These are phyloP conservation scores for Pyricularia pennisetigena DNA, from an alignment of 2,329 filamentous ascomycete genomes.

Conservation along the genomic window DNA sequence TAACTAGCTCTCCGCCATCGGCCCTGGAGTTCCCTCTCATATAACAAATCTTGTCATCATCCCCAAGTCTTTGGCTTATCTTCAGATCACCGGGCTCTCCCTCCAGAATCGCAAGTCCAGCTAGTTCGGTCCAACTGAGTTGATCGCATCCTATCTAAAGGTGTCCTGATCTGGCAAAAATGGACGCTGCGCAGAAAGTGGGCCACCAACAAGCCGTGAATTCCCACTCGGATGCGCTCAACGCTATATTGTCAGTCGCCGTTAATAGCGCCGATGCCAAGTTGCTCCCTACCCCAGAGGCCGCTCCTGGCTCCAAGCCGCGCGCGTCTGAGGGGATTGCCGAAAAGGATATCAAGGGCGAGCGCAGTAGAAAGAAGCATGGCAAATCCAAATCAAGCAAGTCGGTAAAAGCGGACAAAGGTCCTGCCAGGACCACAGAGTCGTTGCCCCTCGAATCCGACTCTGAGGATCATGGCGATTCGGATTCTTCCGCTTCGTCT, in stretches of 20 bases:
- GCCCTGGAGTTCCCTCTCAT: not conserved
- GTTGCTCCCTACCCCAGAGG: conserved; percentile 10
- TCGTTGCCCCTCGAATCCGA: not conserved
- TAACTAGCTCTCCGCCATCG: not conserved
- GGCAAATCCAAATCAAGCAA: conserved; percentile 16
- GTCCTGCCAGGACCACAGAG: not conserved
- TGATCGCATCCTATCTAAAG: not conserved
- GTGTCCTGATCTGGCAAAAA: not conserved
- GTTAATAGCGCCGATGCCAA: conserved; percentile 15
- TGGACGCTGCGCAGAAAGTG: not conserved
- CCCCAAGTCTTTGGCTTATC: not conserved
- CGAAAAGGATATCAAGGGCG: conserved; percentile 14
- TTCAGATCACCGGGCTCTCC: not conserved
- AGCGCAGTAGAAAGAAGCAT: conserved; percentile 9
- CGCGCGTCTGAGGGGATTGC: not conserved
- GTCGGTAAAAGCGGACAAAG: not conserved
- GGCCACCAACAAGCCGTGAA: not conserved
- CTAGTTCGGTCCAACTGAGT: not conserved
- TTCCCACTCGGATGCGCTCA: conserved; percentile 10
- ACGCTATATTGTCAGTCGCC: conserved; percentile 11
- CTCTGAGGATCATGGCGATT: conserved; percentile 9
- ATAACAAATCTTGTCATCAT: not conserved
- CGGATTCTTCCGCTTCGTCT: conserved; percentile 6
- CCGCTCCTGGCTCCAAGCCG: conserved; percentile 9
- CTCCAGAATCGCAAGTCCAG: not conserved